Evolutionary conservation across 257 asterid species (phyloP), one percentile per base, ranked within the genome.

Genomic region (Nicotiana undulata): DNA sequence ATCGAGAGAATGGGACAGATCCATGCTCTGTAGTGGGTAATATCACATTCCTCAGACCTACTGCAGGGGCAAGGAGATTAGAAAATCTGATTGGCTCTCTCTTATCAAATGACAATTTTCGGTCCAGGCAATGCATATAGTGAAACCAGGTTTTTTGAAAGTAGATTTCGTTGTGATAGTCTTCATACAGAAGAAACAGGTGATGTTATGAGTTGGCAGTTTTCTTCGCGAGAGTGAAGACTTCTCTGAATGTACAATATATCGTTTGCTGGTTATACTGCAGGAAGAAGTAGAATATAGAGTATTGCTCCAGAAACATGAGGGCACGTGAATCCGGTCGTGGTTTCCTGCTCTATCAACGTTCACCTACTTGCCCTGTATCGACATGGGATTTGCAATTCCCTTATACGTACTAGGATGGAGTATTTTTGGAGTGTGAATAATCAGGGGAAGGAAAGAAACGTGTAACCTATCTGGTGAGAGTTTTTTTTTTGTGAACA

Each of bases 41-140:
- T 80, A 64, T 83, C 60, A 90, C 97, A n/a, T 82, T 81, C 68
- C 91, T 94, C 46, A 92, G 93, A 81, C 97, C 97, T 63, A 88
- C 93, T 5, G 81, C 79, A 1, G 98, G 97, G 49, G 97, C 98
- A 0, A 89, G 89, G 89, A 91, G 98, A 81, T 85, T 92, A 58
- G 95, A 92, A 85, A 89, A 82, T n/a, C 88, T 94, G 44, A 81
- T 88, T 6, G 84, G 85, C 68, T 79, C 52, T n/a, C 94, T 94
- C 83, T 77, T 94, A 55, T 91, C 97, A 0, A 84, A 70, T 26
- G 88, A 84, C 18, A 90, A 89, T 68, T 92, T 92, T 60, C 89
- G 88, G 52, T 92, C 95, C 31, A 85, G 87, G 79, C 98, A 92
- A 86, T 92, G 97, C 94, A 86, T 85, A 85, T 90, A 90, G 87